Conservation (phyloP, 768 basidiomycete genomes). For the Podaxis sp. region DNA sequence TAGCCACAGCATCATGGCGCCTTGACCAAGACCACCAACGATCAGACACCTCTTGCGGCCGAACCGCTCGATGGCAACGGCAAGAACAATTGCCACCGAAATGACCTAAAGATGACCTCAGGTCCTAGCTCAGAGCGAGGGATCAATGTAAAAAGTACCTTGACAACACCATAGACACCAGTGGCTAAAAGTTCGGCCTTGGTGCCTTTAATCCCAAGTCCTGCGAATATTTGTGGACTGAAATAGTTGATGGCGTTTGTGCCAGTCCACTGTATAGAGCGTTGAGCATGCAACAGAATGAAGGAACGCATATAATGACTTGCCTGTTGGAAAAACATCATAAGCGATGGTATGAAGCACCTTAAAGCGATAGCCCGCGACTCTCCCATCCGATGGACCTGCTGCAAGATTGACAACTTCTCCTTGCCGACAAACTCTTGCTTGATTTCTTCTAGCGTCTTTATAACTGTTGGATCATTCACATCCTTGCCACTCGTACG, state of each 20-base stretch:
- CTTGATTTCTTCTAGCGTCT: slow-evolving; percentile 46
- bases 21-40: slow-evolving; percentile 49
- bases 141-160: slow-evolving; percentile 20
- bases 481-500: slow-evolving; percentile 30
- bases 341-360: slow-evolving; percentile 43
- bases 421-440: slow-evolving; percentile 46
- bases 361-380: slow-evolving; percentile 40
- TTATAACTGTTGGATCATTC: slow-evolving; percentile 34
- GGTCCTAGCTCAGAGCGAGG: background rate
- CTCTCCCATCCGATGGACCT: slow-evolving; percentile 45
- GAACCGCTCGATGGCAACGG: slow-evolving; percentile 46
- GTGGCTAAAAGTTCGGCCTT: slow-evolving; percentile 49
- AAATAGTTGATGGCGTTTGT: slow-evolving; percentile 59
- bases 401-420: slow-evolving; percentile 30
- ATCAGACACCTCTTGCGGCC: slow-evolving; percentile 52
- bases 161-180: slow-evolving; percentile 39
- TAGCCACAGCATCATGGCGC: slow-evolving; percentile 48
- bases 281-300: background rate
- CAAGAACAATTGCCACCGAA: slow-evolving; percentile 36
- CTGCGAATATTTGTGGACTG: slow-evolving; percentile 49
- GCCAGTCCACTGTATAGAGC: slow-evolving; percentile 43
- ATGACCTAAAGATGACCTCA: slow-evolving; percentile 32
- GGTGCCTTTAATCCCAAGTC: slow-evolving; percentile 45
- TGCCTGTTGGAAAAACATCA: slow-evolving; percentile 45
- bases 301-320: background rate